A percentile compares a stretch with the other conserved stretches of the same genome.
These are phyloP conservation scores for Aspergillus luchuensis DNA, from an alignment of 2,329 filamentous ascomycete genomes.

Conservation along the genomic window DNA sequence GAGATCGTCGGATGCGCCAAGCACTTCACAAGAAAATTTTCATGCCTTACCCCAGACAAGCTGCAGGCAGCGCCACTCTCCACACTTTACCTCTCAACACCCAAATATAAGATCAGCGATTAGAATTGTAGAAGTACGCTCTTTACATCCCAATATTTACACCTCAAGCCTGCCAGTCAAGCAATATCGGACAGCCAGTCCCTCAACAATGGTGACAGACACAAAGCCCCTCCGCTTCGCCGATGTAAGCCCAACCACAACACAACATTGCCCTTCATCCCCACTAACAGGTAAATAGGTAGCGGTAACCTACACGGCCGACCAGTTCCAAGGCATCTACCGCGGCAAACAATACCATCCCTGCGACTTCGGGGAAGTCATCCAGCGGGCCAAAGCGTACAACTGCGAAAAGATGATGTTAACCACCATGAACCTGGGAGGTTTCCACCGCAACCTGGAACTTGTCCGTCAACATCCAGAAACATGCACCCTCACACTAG, in stretches of 20 bases:
- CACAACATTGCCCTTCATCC: not conserved
- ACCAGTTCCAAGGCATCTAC: slow-evolving; percentile 54
- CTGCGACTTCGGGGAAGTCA: slow-evolving; percentile 44
- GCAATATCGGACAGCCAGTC: too few relatives aligned
- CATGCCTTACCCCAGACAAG: too few relatives aligned
- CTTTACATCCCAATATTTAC: too few relatives aligned
- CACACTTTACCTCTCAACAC: too few relatives aligned
- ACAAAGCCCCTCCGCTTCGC: slow-evolving; percentile 9
- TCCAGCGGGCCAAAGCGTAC: slow-evolving; percentile 23
- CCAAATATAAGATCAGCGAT: too few relatives aligned
- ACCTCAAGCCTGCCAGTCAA: too few relatives aligned
- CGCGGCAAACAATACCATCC: slow-evolving; percentile 53
- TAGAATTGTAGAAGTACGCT: too few relatives aligned
- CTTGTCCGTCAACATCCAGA: slow-evolving; percentile 28
- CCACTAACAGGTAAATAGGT: slow-evolving; percentile 19
- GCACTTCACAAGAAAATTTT: too few relatives aligned
- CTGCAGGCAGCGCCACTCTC: too few relatives aligned
- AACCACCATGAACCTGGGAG: slow-evolving; percentile 46
- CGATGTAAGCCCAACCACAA: slow-evolving; percentile 14
- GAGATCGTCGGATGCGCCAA: too few relatives aligned
- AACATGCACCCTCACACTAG: slow-evolving; percentile 52
- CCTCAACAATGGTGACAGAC: too few relatives aligned
- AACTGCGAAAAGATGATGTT: slow-evolving; percentile 28
- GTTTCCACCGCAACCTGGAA: slow-evolving; percentile 46
- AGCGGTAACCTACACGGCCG: slow-evolving; percentile 33